A percentile compares a stretch with the other conserved stretches of the same genome.
Evolutionary conservation across 2,329 filamentous ascomycete genomes (phyloP).

Genomic region (Penicillium sp.): DNA sequence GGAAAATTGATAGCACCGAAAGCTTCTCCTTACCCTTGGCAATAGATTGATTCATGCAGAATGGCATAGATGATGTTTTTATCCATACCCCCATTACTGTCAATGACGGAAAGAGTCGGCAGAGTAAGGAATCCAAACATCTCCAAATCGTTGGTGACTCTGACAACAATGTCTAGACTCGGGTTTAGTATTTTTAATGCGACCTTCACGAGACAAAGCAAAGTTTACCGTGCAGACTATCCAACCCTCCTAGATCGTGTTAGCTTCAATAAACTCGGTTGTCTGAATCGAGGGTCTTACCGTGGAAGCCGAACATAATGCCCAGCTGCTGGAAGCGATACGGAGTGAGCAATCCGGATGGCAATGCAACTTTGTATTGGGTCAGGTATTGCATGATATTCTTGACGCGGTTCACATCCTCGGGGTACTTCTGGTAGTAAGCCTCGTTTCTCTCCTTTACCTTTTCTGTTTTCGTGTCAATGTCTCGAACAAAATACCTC

Average conservation of each 20-base stretch:
- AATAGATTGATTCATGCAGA: conserved; percentile 86
- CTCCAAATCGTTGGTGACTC: conserved; percentile 68
- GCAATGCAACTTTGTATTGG: conserved; percentile 61
- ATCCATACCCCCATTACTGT: conserved; percentile 68
- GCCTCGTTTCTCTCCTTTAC: conserved; percentile 68
- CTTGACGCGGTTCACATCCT: conserved; percentile 68
- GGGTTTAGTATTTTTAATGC: conserved; percentile 2
- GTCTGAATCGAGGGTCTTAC: conserved; percentile 29
- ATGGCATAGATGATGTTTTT: conserved; percentile 78
- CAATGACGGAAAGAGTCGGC: conserved; percentile 66
- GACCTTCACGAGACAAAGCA: neutral
- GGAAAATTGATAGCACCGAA: neutral
- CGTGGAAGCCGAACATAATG: conserved; percentile 73
- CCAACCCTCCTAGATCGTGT: conserved; percentile 57
- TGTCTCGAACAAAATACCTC: neutral
- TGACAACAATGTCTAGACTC: conserved; percentile 59
- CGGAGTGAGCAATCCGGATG: conserved; percentile 69
- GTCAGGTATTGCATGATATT: conserved; percentile 64
- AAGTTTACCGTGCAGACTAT: conserved; percentile 61
- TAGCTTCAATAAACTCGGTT: conserved; percentile 6
- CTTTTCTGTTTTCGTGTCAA: conserved; percentile 46
- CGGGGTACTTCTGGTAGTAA: conserved; percentile 83
- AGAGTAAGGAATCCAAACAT: conserved; percentile 73
- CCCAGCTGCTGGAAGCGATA: conserved; percentile 75
- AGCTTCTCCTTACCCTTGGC: conserved; percentile 52